A percentile compares a stretch with the other conserved stretches of the same genome.
Evolutionary conservation across 129 eudicot genomes (phyloP).

Genomic region (Flaveria linearis): DNA sequence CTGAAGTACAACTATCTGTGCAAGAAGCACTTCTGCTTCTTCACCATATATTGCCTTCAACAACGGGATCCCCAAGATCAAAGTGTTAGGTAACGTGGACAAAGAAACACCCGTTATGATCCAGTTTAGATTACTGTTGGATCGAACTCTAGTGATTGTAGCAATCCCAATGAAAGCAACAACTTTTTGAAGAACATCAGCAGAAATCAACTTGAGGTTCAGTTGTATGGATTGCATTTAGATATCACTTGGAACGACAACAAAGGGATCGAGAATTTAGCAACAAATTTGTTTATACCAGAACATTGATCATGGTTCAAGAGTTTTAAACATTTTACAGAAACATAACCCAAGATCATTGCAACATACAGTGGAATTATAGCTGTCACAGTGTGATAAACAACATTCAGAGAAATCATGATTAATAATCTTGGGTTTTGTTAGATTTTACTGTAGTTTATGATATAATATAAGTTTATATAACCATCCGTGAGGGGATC

Average conservation of each 20-base stretch:
- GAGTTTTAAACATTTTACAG: slow-evolving; percentile 63
- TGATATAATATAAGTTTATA: slow-evolving; percentile 7
- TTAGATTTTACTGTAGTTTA: slow-evolving; percentile 16
- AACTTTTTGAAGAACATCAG: slow-evolving; percentile 69
- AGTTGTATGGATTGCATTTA: slow-evolving; percentile 57
- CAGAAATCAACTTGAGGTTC: slow-evolving; percentile 62
- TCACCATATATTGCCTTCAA: slow-evolving; percentile 67
- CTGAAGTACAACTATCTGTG: slow-evolving; percentile 71
- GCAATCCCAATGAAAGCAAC: slow-evolving; percentile 49
- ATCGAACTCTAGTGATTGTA: slow-evolving; percentile 45
- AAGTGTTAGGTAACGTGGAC: slow-evolving; percentile 76
- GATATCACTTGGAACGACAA: slow-evolving; percentile 72
- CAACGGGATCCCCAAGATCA: slow-evolving; percentile 74
- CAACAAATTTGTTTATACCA: slow-evolving; percentile 83
- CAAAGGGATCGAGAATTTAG: slow-evolving; percentile 67
- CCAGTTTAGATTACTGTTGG: slow-evolving; percentile 61
- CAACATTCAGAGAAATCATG: slow-evolving; percentile 59
- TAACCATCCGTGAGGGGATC: slow-evolving; percentile 35
- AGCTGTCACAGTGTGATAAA: slow-evolving; percentile 54
- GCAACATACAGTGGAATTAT: slow-evolving; percentile 68
- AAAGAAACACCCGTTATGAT: slow-evolving; percentile 72
- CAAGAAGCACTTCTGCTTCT: slow-evolving; percentile 55
- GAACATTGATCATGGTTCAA: slow-evolving; percentile 65
- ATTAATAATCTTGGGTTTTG: slow-evolving; percentile 20
- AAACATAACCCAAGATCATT: slow-evolving; percentile 60